These are phyloP conservation scores for Rhizopogon roseolus DNA, from an alignment of 768 basidiomycete species.

Conservation along the genomic window DNA sequence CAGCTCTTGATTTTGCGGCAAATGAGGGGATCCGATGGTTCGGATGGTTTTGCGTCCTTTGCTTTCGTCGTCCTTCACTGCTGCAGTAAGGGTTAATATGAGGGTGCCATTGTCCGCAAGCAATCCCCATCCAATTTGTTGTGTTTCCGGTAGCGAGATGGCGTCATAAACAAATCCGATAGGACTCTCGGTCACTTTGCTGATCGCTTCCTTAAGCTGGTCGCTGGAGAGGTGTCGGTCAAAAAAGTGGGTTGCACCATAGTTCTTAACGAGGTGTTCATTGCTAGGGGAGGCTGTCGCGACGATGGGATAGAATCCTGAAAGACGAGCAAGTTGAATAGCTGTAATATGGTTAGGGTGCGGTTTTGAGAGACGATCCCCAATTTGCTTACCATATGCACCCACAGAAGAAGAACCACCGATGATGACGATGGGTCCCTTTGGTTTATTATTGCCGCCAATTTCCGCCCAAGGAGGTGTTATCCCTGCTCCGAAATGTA, in stretches of 20 bases:
- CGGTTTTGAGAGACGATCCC: background rate
- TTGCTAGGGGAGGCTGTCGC: constrained; percentile 31
- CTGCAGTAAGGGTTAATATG: constrained; percentile 17
- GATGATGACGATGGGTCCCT: constrained; percentile 40
- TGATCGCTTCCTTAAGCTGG: constrained; percentile 14
- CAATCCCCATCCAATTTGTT: constrained; percentile 24
- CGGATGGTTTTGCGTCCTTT: constrained; percentile 13
- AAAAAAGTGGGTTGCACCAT: constrained; percentile 39
- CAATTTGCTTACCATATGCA: constrained; percentile 32
- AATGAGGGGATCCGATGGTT: constrained; percentile 20
- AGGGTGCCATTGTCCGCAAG: constrained; percentile 31
- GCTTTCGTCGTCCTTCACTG: constrained; percentile 20
- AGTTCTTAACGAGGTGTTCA: constrained; percentile 23
- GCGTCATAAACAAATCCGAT: constrained; percentile 25
- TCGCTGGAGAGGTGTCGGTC: constrained; percentile 22
- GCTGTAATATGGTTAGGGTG: constrained; percentile 12
- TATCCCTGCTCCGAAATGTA: constrained; percentile 34
- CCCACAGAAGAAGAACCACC: constrained; percentile 47
- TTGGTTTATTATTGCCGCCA: constrained; percentile 33
- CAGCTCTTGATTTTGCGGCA: constrained; percentile 12
- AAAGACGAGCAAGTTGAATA: constrained; percentile 35
- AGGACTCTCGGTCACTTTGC: constrained; percentile 22
- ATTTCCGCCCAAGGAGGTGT: constrained; percentile 29
- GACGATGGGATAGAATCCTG: constrained; percentile 39
- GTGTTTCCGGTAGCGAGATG: constrained; percentile 30